These are phyloP conservation scores for Cladosporium sp. DNA, from an alignment of 2,329 filamentous ascomycete genomes.

Conservation along the genomic window DNA sequence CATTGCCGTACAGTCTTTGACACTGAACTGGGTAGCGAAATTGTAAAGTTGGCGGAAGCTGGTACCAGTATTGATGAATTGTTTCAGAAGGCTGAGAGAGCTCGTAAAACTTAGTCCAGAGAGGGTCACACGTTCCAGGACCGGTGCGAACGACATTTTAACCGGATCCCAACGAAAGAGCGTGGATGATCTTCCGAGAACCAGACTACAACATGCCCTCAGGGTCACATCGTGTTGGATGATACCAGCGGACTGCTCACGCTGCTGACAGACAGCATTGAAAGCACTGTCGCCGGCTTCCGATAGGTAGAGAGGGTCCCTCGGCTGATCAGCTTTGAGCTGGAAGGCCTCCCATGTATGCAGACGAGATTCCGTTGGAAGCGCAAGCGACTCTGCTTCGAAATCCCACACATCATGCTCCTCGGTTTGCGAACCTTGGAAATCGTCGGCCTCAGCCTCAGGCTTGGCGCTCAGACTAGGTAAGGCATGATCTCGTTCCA, in stretches of 20 bases:
- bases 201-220: conserved; percentile 63
- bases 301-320: conserved; percentile 60
- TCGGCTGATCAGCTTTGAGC: conserved; percentile 34
- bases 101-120: conserved; percentile 54
- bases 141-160: conserved; percentile 55
- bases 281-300: conserved; percentile 69
- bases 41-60: conserved; percentile 27
- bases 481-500: neutral
- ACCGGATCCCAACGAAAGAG: conserved; percentile 66
- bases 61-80: conserved; percentile 44
- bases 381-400: conserved; percentile 38
- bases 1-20: conserved; percentile 38
- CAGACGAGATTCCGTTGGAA: conserved; percentile 44
- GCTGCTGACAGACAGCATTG: conserved; percentile 60
- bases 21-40: conserved; percentile 18
- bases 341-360: conserved; percentile 71
- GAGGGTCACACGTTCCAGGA: conserved; percentile 48
- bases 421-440: neutral
- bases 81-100: conserved; percentile 56
- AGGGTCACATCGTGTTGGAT: conserved; percentile 43
- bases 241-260: conserved; percentile 47
- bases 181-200: conserved; percentile 70
- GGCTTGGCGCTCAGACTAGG: neutral
- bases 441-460: neutral
- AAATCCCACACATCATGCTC: conserved; percentile 46